Evolutionary conservation across 352 stramenopile species (phyloP).

Genomic region (Albugo laibachii): DNA sequence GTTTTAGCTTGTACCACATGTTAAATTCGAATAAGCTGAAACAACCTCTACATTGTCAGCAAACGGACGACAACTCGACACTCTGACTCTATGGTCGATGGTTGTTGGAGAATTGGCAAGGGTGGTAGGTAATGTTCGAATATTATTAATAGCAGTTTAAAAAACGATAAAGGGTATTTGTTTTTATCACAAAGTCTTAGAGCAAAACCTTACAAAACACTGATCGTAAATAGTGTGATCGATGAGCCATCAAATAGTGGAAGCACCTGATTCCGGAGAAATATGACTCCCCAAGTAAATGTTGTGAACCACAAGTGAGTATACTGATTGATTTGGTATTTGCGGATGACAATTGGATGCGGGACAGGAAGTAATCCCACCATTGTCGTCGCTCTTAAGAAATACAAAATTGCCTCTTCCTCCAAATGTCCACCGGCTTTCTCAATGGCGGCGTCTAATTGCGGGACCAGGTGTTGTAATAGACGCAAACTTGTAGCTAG

Average conservation of each 20-base stretch:
- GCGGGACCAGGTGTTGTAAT: conserved; percentile 86
- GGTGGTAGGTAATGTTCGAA: no score
- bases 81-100: no score
- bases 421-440: conserved; percentile 78
- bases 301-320: conserved; percentile 98
- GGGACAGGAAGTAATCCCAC: conserved; percentile 94
- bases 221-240: conserved; percentile 92
- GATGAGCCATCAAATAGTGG: conserved; percentile 93
- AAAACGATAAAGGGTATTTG: no score
- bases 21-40: no score
- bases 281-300: conserved; percentile 98
- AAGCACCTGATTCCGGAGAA: conserved; percentile 91
- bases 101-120: no score
- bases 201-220: conserved; percentile 41
- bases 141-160: no score
- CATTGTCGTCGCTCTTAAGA: conserved; percentile 94
- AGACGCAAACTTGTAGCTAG: conserved; percentile 89
- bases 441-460: conserved; percentile 52
- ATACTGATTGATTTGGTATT: conserved; percentile 98
- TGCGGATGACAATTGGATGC: conserved; percentile 96
- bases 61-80: no score
- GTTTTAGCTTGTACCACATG: no score
- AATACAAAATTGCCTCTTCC: conserved; percentile 92
- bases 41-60: no score
- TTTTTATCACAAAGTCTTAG: no score